These are phyloP conservation scores for Jaltomata sinuosa DNA, from an alignment of 257 asterid genomes.

Conservation along the genomic window DNA sequence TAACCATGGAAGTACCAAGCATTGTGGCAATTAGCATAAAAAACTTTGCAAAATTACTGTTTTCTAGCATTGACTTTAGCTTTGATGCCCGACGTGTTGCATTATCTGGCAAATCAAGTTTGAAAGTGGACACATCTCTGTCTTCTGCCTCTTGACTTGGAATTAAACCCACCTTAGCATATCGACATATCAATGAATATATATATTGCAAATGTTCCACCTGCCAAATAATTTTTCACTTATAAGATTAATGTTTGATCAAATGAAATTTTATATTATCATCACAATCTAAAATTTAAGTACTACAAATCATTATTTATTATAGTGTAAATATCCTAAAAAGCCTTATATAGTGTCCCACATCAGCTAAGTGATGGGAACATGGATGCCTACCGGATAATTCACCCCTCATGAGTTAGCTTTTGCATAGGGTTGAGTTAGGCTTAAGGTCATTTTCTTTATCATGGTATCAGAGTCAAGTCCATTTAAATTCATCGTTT, in stretches of 20 bases:
- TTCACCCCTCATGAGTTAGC: too few relatives aligned
- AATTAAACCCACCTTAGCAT: conserved; percentile 41
- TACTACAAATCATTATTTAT: too few relatives aligned
- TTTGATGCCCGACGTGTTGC: conserved; percentile 21
- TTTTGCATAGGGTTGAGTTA: too few relatives aligned
- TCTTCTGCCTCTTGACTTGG: conserved; percentile 52
- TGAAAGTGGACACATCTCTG: conserved; percentile 30
- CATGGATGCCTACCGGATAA: too few relatives aligned
- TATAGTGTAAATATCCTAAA: too few relatives aligned
- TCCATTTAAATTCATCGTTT: too few relatives aligned
- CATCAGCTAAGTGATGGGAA: too few relatives aligned
- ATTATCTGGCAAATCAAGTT: conserved; percentile 21
- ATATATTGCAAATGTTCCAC: conserved; percentile 68
- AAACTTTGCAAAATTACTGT: conserved; percentile 20
- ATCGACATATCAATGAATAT: conserved; percentile 54
- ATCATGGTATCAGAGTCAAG: too few relatives aligned
- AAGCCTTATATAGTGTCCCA: too few relatives aligned
- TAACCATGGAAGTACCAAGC: conserved; percentile 79
- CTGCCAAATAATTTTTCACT: conserved; percentile 10
- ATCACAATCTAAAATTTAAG: too few relatives aligned
- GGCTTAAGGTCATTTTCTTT: too few relatives aligned
- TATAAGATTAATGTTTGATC: background rate
- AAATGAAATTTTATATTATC: background rate
- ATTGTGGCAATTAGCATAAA: conserved; percentile 37
- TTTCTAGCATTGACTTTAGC: conserved; percentile 29